Evolutionary conservation across 768 basidiomycete species (phyloP).

Genomic region (Cystobasidium tubakii): DNA sequence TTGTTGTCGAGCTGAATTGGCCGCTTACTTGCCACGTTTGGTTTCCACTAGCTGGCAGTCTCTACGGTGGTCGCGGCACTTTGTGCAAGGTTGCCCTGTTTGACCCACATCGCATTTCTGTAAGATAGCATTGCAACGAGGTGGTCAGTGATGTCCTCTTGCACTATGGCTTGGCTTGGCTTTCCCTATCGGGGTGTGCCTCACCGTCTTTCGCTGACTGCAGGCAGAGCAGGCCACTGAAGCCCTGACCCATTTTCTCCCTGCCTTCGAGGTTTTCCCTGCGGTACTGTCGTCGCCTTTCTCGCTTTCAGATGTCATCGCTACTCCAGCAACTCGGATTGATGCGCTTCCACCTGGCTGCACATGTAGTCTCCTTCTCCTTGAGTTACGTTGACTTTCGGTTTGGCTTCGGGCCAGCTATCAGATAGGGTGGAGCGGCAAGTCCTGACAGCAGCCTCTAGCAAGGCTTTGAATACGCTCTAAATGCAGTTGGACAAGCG

Average conservation of each 20-base stretch:
- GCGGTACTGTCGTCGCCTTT: not conserved
- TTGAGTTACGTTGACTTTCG: too few species aligned
- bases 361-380: too few species aligned
- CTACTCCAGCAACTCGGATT: too few species aligned
- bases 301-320: not conserved
- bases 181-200: too few species aligned
- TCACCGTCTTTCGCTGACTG: slow-evolving; percentile 4
- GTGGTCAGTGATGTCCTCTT: not conserved
- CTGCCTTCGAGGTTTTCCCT: not conserved
- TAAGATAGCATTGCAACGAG: not conserved
- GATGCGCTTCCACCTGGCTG: too few species aligned
- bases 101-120: slow-evolving; percentile 12
- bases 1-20: too few species aligned
- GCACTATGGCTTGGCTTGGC: too few species aligned
- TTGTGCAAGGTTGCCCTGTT: slow-evolving; percentile 3
- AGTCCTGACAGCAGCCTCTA: too few species aligned
- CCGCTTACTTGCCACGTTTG: slow-evolving; percentile 7
- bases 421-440: too few species aligned
- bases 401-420: too few species aligned
- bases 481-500: too few species aligned
- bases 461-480: too few species aligned
- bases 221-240: not conserved
- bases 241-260: not conserved
- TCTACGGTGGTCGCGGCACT: not conserved
- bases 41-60: slow-evolving; percentile 1